Evolutionary conservation across 495 filamentous ascomycete genomes (phyloP).

Genomic region (Xeromyces bisporus): DNA sequence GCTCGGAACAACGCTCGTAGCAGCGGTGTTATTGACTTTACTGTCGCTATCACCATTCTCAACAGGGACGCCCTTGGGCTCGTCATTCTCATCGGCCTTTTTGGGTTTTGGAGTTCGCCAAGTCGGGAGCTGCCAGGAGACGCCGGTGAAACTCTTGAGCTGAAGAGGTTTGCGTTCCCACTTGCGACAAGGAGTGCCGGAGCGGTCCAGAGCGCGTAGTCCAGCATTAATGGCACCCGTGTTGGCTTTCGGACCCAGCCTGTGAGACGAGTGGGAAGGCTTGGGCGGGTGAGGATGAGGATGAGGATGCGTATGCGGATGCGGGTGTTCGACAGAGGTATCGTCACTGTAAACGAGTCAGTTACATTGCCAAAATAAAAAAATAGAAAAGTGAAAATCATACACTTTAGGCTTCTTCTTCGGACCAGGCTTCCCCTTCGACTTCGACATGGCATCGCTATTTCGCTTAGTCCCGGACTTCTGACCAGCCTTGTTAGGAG

Average conservation of each 20-base stretch:
- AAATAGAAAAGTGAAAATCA: too few relatives aligned
- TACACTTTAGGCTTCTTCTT: constrained; percentile 94
- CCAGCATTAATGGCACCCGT: constrained; percentile 95
- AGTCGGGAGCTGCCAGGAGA: constrained; percentile 63
- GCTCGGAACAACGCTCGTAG: constrained; percentile 28
- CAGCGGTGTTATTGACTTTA: constrained; percentile 52
- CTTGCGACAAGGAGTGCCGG: constrained; percentile 75
- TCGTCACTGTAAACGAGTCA: too few relatives aligned
- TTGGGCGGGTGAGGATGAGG: constrained; percentile 36
- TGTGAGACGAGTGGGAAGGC: constrained; percentile 35
- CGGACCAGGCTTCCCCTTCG: constrained; percentile 72
- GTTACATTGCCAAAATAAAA: constrained; percentile 4
- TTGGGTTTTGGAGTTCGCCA: constrained; percentile 59
- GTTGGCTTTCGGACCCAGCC: constrained; percentile 93
- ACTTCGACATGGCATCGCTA: constrained; percentile 40
- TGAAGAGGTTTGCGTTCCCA: constrained; percentile 71
- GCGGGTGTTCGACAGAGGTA: too few relatives aligned
- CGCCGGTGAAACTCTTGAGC: constrained; percentile 85
- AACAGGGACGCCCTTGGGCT: constrained; percentile 20
- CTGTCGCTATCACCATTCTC: constrained; percentile 57
- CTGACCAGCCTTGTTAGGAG: constrained; percentile 28
- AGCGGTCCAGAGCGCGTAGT: constrained; percentile 80
- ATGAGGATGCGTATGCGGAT: too few relatives aligned
- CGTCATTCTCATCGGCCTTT: constrained; percentile 21
- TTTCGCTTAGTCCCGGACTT: constrained; percentile 25